Conservation (phyloP, 2,329 filamentous ascomycete genomes). For the Penicillium sp. region DNA sequence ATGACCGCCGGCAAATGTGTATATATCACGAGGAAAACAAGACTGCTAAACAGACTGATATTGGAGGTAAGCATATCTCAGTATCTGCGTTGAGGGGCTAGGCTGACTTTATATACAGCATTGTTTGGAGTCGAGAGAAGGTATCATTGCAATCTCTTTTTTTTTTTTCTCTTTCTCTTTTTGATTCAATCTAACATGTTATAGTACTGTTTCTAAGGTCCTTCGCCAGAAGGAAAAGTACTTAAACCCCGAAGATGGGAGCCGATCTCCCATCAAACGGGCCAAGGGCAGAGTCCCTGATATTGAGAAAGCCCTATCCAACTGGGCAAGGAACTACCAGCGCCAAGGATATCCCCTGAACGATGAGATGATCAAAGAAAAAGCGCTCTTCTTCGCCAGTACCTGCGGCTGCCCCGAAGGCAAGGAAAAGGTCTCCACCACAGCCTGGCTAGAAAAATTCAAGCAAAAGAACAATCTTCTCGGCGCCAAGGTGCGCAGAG, state of each 20-base stretch:
- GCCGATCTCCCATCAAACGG: slow-evolving; percentile 75
- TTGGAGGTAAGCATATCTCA: slow-evolving; percentile 67
- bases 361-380: slow-evolving; percentile 80
- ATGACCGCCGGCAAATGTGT: slow-evolving; percentile 90
- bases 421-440: slow-evolving; percentile 68
- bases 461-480: slow-evolving; percentile 77
- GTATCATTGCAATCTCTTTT: slow-evolving; percentile 51
- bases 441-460: slow-evolving; percentile 89
- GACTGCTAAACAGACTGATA: slow-evolving; percentile 89
- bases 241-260: slow-evolving; percentile 76
- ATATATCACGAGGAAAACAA: slow-evolving; percentile 89
- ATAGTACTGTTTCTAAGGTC: slow-evolving; percentile 97
- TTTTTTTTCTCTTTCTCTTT: slow-evolving; percentile 14
- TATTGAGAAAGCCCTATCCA: slow-evolving; percentile 84
- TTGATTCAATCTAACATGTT: slow-evolving; percentile 21
- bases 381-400: slow-evolving; percentile 76
- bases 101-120: slow-evolving; percentile 49
- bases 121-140: slow-evolving; percentile 97
- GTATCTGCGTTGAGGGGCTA: background rate
- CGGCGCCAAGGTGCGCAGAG: slow-evolving; percentile 55
- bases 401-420: slow-evolving; percentile 70
- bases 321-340: slow-evolving; percentile 81
- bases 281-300: slow-evolving; percentile 83
- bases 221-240: slow-evolving; percentile 93
- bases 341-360: slow-evolving; percentile 71